A percentile compares a stretch with the other conserved stretches of the same genome.
These are phyloP conservation scores for Corynascus novoguineensis DNA, from an alignment of 495 filamentous ascomycete species.

Conservation along the genomic window DNA sequence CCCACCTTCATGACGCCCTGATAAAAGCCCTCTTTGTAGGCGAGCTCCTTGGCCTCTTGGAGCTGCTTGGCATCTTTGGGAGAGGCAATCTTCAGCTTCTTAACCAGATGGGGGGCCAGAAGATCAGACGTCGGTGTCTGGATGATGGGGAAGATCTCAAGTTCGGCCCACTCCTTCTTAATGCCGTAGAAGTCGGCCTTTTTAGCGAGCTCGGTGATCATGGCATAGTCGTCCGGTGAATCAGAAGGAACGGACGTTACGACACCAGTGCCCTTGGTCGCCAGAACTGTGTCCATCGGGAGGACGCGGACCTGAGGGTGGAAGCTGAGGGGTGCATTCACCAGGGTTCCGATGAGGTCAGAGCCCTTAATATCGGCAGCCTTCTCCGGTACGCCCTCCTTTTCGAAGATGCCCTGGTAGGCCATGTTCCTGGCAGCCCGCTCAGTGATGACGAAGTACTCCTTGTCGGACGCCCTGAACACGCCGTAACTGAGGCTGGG, in stretches of 20 bases:
- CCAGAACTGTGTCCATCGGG: constrained; percentile 89
- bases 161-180: constrained; percentile 91
- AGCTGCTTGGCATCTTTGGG: constrained; percentile 90
- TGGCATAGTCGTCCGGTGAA: constrained; percentile 93
- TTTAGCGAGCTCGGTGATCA: constrained; percentile 79
- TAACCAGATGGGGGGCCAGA: constrained; percentile 74
- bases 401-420: constrained; percentile 79
- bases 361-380: constrained; percentile 66
- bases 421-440: constrained; percentile 93
- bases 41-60: constrained; percentile 88
- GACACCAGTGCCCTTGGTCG: constrained; percentile 91
- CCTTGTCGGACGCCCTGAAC: constrained; percentile 75
- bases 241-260: constrained; percentile 94
- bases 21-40: constrained; percentile 98
- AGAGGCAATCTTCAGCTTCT: constrained; percentile 92
- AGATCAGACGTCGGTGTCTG: constrained; percentile 84
- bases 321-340: constrained; percentile 85
- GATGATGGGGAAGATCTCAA: constrained; percentile 84
- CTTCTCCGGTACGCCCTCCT: constrained; percentile 68
- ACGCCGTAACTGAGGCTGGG: constrained; percentile 69
- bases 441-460: constrained; percentile 81
- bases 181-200: constrained; percentile 98
- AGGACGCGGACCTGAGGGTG: constrained; percentile 80
- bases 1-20: constrained; percentile 87
- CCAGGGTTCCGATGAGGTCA: constrained; percentile 76